Conservation (phyloP, 1,284 basidiomycete species). For the Peniophora sp. region DNA sequence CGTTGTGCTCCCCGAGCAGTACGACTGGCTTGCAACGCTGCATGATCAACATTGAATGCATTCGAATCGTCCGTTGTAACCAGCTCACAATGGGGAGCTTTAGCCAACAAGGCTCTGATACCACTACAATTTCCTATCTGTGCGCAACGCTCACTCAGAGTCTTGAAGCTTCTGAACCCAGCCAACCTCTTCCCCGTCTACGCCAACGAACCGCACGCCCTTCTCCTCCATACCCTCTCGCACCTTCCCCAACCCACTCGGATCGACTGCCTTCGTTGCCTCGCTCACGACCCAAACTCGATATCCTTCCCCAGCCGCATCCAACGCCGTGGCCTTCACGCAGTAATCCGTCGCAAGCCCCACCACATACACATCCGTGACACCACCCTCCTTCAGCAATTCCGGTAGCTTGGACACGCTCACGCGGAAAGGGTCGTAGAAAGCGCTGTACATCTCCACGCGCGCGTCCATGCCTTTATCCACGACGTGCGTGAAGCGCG, state of each 20-base stretch:
- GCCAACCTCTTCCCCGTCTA: slow-evolving; percentile 16
- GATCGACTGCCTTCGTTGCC: slow-evolving; percentile 26
- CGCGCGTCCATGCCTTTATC: slow-evolving; percentile 26
- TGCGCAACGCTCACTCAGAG: no score
- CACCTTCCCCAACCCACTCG: slow-evolving; percentile 16
- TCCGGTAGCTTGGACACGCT: slow-evolving; percentile 25
- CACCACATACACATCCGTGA: slow-evolving; percentile 40
- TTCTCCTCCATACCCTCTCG: slow-evolving; percentile 16
- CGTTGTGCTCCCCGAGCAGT: no score
- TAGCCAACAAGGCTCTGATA: no score
- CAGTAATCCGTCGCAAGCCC: slow-evolving; percentile 63
- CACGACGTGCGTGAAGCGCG: slow-evolving; percentile 23
- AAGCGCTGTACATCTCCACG: slow-evolving; percentile 50
- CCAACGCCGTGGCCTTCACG: slow-evolving; percentile 35
- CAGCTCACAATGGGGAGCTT: no score
- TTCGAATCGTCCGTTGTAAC: no score
- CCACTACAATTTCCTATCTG: no score
- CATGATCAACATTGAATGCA: no score
- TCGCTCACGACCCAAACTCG: slow-evolving; percentile 28
- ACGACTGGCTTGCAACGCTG: no score
- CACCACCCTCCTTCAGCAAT: slow-evolving; percentile 24
- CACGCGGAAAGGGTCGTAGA: slow-evolving; percentile 27
- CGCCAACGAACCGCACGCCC: slow-evolving; percentile 18
- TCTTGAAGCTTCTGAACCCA: not conserved
- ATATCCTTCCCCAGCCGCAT: slow-evolving; percentile 35